Percentiles rank a stretch among this genome's conserved stretches.
phyloP scores from a whole-genome alignment of 495 filamentous ascomycete species.

The Alectoria sarmentosa region DNA sequence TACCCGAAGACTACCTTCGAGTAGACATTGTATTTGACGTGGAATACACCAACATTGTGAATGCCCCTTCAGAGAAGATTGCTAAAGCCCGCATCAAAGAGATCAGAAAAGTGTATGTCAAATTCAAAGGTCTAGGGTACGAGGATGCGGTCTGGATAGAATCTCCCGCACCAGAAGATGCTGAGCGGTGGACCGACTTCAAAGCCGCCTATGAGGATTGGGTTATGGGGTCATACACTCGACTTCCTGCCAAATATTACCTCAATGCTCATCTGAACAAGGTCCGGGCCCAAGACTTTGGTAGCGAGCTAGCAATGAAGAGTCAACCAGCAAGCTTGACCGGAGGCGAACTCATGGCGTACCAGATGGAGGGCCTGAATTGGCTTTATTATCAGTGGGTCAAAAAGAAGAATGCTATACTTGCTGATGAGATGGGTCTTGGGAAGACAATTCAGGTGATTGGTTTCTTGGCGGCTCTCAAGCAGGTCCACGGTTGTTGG shows the following conservation, averaged over 20 bases:
- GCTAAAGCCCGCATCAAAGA: conserved; percentile 62
- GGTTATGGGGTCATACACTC: conserved; percentile 65
- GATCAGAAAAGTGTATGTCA: conserved; percentile 66
- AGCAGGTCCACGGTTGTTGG: conserved; percentile 73
- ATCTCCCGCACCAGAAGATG: conserved; percentile 61
- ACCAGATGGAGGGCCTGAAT: conserved; percentile 90
- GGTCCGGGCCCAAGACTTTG: conserved; percentile 59
- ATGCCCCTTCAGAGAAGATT: conserved; percentile 45
- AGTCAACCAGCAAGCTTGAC: conserved; percentile 66
- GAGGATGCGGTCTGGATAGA: conserved; percentile 87
- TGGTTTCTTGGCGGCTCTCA: conserved; percentile 68
- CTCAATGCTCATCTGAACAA: conserved; percentile 55
- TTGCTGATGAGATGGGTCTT: conserved; percentile 98
- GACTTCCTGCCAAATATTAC: conserved; percentile 42
- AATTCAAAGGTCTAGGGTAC: conserved; percentile 92
- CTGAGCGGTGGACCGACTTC: conserved; percentile 74
- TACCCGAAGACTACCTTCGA: conserved; percentile 75
- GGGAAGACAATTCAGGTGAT: conserved; percentile 98
- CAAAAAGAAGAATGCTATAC: conserved; percentile 73
- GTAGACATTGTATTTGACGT: conserved; percentile 86
- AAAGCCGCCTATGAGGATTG: conserved; percentile 76
- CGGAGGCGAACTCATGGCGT: conserved; percentile 81
- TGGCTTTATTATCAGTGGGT: conserved; percentile 96
- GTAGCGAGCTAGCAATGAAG: conserved; percentile 54
- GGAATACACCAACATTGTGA: conserved; percentile 47